phyloP scores from a whole-genome alignment of 2,329 filamentous ascomycete species.

The Cladosporium sp. region DNA sequence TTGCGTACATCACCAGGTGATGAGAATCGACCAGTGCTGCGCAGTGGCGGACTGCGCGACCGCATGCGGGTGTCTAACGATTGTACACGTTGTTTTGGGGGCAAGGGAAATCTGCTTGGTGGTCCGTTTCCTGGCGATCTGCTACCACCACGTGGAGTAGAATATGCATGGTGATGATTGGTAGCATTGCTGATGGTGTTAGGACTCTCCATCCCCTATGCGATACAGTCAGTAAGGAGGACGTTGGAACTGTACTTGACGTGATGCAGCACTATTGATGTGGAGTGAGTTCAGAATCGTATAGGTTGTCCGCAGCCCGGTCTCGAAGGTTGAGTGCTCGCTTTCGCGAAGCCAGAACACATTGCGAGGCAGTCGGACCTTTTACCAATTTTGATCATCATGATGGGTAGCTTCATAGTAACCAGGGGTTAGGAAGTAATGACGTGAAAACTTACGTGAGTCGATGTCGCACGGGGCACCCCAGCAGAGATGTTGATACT shows the following conservation, averaged over 20 bases:
- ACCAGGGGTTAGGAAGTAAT: not conserved
- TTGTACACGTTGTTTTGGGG: not conserved
- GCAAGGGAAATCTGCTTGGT: not conserved
- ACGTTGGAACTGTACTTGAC: not conserved
- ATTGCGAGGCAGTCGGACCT: slow-evolving; percentile 59
- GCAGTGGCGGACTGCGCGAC: not conserved
- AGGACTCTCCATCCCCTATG: not conserved
- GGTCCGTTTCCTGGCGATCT: not conserved
- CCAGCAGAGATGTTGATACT: slow-evolving; percentile 8
- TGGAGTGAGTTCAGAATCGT: not conserved
- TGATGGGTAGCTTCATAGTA: not conserved
- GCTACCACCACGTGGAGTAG: not conserved
- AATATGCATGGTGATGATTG: not conserved
- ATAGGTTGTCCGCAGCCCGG: slow-evolving; percentile 25
- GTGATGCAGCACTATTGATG: not conserved
- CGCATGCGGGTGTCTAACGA: not conserved
- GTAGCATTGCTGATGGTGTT: not conserved
- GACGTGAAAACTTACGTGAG: slow-evolving; percentile 5
- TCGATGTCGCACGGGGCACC: not conserved
- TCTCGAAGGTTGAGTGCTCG: slow-evolving; percentile 28
- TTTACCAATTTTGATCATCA: slow-evolving; percentile 53
- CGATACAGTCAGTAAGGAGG: not conserved
- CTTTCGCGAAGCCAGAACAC: slow-evolving; percentile 39
- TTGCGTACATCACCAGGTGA: slow-evolving; percentile 15
- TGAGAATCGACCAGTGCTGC: not conserved